A percentile compares a stretch with the other conserved stretches of the same genome.
phyloP scores from a whole-genome alignment of 331 rosid genomes.

The Pyracantha coccinea region DNA sequence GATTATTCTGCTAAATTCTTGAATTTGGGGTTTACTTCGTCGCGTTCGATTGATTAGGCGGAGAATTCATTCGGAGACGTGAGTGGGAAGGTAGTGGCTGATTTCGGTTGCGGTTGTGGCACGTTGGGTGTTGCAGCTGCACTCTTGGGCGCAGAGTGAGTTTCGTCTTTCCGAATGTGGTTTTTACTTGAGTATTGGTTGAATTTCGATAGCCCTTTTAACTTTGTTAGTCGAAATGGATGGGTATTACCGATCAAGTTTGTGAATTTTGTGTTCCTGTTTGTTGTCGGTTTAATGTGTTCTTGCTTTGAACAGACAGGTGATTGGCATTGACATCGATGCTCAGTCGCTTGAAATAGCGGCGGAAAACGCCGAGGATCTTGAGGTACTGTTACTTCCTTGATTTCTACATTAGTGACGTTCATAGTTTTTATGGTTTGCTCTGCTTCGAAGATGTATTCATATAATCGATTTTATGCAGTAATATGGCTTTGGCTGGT shows the following conservation, averaged over 20 bases:
- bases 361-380: constrained; percentile 63
- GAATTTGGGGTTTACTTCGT: background rate
- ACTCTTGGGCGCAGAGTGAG: constrained; percentile 78
- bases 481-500: background rate
- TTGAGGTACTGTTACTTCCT: constrained; percentile 54
- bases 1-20: background rate
- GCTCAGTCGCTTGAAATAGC: constrained; percentile 80
- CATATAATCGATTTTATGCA: background rate
- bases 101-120: constrained; percentile 88
- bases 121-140: constrained; percentile 80
- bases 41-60: constrained; percentile 42
- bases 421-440: constrained; percentile 4
- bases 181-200: background rate
- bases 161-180: constrained; percentile 18
- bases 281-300: constrained; percentile 10
- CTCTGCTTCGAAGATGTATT: background rate
- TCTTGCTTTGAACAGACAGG: constrained; percentile 61
- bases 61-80: constrained; percentile 88
- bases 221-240: background rate
- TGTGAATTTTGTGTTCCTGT: no score
- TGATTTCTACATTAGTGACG: constrained; percentile 11
- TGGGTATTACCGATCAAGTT: background rate
- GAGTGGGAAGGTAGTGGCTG: constrained; percentile 68
- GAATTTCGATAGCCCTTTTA: background rate
- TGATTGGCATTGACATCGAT: constrained; percentile 75